phyloP scores from a whole-genome alignment of 2,329 filamentous ascomycete genomes.

The Aspergillus costaricaensis region DNA sequence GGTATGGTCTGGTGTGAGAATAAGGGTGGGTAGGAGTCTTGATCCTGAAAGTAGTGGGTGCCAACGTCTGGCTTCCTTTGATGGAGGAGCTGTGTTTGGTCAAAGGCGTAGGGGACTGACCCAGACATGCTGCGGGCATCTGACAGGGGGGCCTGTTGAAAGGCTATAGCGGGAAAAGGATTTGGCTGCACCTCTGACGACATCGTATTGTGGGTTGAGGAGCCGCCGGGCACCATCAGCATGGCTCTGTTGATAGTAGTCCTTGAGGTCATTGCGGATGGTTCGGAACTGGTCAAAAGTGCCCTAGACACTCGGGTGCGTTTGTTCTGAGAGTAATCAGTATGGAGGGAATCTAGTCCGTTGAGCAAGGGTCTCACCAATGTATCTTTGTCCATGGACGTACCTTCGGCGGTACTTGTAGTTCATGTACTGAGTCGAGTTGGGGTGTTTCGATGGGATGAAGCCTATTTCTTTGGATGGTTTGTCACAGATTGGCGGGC shows the following conservation, averaged over 20 bases:
- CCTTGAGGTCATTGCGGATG: background rate
- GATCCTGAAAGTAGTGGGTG: background rate
- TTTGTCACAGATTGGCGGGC: background rate
- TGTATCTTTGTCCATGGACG: background rate
- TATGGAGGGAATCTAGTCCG: background rate
- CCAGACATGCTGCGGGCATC: constrained; percentile 1
- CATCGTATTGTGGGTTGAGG: background rate
- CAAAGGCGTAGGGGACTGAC: background rate
- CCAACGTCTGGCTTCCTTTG: background rate
- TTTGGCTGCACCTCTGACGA: constrained; percentile 4
- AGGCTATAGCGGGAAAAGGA: background rate
- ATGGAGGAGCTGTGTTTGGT: constrained; percentile 1
- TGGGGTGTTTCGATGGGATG: background rate
- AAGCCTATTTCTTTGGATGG: background rate
- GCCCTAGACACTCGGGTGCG: background rate
- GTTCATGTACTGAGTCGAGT: background rate
- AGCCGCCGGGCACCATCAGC: constrained; percentile 1
- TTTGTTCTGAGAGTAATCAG: background rate
- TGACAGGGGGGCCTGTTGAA: constrained; percentile 4
- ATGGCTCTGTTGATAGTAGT: background rate
- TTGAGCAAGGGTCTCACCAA: background rate
- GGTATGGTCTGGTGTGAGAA: background rate
- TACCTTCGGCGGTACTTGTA: background rate
- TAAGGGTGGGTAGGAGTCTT: background rate
- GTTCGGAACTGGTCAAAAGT: background rate